Percentiles rank a stretch among this genome's conserved stretches.
phyloP scores from a whole-genome alignment of 495 filamentous ascomycete genomes.

The Haplographium delicatum region DNA sequence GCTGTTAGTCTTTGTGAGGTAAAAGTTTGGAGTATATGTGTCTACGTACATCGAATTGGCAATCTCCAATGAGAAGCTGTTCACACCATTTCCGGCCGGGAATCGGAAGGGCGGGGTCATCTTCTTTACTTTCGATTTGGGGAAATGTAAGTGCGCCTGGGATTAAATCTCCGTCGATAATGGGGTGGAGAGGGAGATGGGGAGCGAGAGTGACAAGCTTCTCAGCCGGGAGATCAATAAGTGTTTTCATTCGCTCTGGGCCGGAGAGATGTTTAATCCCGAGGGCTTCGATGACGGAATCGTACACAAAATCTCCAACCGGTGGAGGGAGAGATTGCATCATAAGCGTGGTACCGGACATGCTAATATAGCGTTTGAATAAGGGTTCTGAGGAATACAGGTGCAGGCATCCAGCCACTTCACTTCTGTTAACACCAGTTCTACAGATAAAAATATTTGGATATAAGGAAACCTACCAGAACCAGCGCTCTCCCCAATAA shows the following conservation, averaged over 20 bases:
- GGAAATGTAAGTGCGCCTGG: neutral
- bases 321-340: conserved; percentile 1
- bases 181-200: neutral
- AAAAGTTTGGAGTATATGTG: neutral
- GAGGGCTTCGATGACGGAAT: neutral
- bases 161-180: conserved; percentile 1
- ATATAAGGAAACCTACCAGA: conserved; percentile 7
- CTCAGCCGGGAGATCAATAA: neutral
- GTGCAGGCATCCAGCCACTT: neutral
- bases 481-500: conserved; percentile 48
- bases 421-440: too few species aligned
- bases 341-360: conserved; percentile 10
- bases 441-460: too few species aligned
- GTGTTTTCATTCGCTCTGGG: neutral
- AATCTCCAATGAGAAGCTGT: conserved; percentile 7
- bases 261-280: neutral
- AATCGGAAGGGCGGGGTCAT: neutral
- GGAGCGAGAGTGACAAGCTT: neutral
- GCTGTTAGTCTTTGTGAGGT: neutral
- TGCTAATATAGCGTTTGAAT: conserved; percentile 10
- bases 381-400: conserved; percentile 9
- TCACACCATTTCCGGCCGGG: conserved; percentile 5
- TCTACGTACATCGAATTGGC: conserved; percentile 10
- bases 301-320: conserved; percentile 1
- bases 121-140: neutral